Base-by-base conservation (phyloP, 106 monocot genomes). In the Amphibolis antarctica region DNA sequence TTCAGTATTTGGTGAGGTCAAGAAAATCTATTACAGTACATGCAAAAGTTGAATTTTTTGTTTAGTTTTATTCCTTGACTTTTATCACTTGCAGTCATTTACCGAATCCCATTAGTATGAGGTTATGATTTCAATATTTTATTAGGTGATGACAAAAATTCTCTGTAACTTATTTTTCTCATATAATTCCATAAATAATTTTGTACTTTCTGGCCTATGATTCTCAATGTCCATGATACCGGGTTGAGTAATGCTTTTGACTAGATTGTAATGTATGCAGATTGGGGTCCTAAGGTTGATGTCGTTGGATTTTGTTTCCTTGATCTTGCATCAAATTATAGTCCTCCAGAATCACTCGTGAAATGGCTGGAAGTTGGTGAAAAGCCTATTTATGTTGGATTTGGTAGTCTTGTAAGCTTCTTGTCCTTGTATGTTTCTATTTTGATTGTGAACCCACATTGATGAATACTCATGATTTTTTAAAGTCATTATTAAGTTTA, bases 231-330 rank as follows among this genome's bases (percentile, higher is more conserved):
- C 5, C 7, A 54, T 20, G 23, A 0, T 54, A 1, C 24, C 49
- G 12, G 4, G 26, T 53, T 28, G 18, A 22, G 28, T 19, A 44
- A 15, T n/a, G 14, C 24, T 59, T 53, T 28, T 61, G 10, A 49
- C 1, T 63, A 19, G 3, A 28, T 57, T 57, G n/a, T 20, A 10
- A 42, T 10, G 5, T 28, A 46, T 78, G 55, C 79, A 94, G 93
- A 94, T 63, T 94, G 93, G 93, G 93, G 93, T 63, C 76, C 88
- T 12, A 88, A 81, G 65, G 79, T 94, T 70, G 93, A 94, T 76
- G 89, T 94, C 21, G 93, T 89, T 75, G 93, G 93, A 9, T 94
- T 88, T 86, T 94, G 93, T 73, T 94, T 94, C 60, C 85, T 94
- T 67, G 88, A 94, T 71, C 83, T 94, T 64, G 88, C 88, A 59